phyloP scores from a whole-genome alignment of 352 stramenopile species.

The Blastocystis sp. region DNA sequence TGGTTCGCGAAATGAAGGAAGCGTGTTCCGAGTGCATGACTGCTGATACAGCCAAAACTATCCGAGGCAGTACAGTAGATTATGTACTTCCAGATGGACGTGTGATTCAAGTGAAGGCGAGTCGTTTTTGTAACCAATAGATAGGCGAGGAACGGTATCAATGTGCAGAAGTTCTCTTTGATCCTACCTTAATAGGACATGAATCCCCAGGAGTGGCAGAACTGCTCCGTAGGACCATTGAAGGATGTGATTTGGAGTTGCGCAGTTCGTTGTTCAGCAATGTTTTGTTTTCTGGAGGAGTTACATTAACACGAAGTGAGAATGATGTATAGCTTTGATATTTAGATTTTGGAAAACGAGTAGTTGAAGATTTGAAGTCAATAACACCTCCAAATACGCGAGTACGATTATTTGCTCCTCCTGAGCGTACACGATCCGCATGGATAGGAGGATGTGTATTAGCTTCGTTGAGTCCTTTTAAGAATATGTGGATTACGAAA shows the following conservation, averaged over 20 bases:
- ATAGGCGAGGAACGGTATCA: conserved; percentile 88
- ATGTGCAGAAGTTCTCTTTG: conserved; percentile 86
- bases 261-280: conserved; percentile 87
- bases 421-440: conserved; percentile 75
- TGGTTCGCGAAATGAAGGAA: conserved; percentile 79
- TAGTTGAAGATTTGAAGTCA: conserved; percentile 75
- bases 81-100: conserved; percentile 92
- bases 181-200: conserved; percentile 83
- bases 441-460: conserved; percentile 79
- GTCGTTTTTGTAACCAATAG: background rate
- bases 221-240: conserved; percentile 78
- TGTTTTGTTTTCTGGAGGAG: conserved; percentile 88
- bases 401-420: conserved; percentile 76
- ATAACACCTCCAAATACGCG: conserved; percentile 78
- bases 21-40: conserved; percentile 70
- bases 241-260: conserved; percentile 83
- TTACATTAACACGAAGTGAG: conserved; percentile 87
- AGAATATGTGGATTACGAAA: conserved; percentile 83
- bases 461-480: conserved; percentile 77
- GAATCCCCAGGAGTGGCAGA: conserved; percentile 80
- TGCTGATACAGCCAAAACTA: background rate
- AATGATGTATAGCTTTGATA: background rate
- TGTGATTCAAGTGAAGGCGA: conserved; percentile 75
- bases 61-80: conserved; percentile 24
- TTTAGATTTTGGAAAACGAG: conserved; percentile 72